Percentiles rank a stretch among this genome's conserved stretches.
Conservation (phyloP, 108 stramenopile genomes). For the Fragilaria crotonensis region DNA sequence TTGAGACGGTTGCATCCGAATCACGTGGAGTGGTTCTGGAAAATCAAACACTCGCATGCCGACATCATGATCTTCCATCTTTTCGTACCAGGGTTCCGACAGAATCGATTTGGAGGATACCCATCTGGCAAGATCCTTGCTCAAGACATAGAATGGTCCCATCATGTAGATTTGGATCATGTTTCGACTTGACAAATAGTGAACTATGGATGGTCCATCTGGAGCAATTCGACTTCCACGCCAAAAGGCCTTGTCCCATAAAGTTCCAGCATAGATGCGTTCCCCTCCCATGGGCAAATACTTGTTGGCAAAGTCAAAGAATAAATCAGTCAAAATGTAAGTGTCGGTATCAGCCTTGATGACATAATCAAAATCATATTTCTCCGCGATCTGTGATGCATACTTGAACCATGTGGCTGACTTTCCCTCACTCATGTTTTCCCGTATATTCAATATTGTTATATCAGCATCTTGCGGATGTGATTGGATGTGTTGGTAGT, state of each 20-base stretch:
- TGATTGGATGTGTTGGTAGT: not conserved
- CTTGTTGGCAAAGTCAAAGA: slow-evolving; percentile 9
- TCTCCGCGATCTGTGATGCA: slow-evolving; percentile 8
- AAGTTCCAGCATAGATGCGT: not conserved
- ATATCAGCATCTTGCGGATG: not conserved
- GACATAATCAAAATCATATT: slow-evolving; percentile 25
- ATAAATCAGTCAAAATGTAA: slow-evolving; percentile 3
- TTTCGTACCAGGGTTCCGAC: not conserved
- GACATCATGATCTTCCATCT: not conserved
- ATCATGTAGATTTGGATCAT: not conserved
- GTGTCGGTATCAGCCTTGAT: slow-evolving; percentile 26
- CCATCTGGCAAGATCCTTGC: not conserved
- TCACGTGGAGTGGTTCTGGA: not conserved
- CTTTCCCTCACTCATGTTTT: slow-evolving; percentile 29
- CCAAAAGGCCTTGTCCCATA: not conserved
- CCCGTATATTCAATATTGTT: slow-evolving; percentile 22
- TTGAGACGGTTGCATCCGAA: not conserved
- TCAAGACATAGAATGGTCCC: slow-evolving; percentile 1
- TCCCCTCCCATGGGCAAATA: not conserved
- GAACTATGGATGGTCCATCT: not conserved
- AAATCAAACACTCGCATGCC: not conserved
- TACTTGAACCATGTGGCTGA: slow-evolving; percentile 22
- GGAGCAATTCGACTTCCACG: not conserved
- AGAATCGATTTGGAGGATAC: not conserved
- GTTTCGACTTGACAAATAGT: not conserved